Conservation (phyloP, 2,329 filamentous ascomycete species). For the Fusarium sp. region DNA sequence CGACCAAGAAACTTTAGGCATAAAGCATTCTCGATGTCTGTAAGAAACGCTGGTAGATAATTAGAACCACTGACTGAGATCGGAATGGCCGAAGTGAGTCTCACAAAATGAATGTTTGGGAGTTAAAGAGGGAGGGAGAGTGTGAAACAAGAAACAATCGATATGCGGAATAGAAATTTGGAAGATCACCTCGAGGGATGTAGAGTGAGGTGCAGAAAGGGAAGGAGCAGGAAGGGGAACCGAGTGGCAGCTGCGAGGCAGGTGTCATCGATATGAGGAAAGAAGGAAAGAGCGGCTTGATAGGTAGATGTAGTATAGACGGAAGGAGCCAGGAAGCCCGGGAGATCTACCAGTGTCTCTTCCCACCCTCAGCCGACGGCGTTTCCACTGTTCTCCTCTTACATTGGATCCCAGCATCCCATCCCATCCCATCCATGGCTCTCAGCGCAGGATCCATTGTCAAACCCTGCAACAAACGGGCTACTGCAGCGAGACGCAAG, state of each 20-base stretch:
- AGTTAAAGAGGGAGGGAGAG: conserved; percentile 10
- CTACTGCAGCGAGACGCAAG: conserved; percentile 35
- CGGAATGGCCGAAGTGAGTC: conserved; percentile 23
- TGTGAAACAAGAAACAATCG: not conserved
- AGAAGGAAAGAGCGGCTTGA: conserved; percentile 15
- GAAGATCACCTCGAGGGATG: conserved; percentile 17
- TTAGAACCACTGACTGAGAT: conserved; percentile 7
- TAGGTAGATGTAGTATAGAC: conserved; percentile 27
- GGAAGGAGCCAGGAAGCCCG: conserved; percentile 3
- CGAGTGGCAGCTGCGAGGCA: conserved; percentile 6
- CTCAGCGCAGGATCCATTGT: conserved; percentile 16
- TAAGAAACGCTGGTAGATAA: conserved; percentile 11
- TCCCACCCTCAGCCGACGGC: conserved; percentile 24
- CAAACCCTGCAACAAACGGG: conserved; percentile 38
- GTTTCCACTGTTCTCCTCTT: conserved; percentile 29
- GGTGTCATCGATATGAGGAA: conserved; percentile 12
- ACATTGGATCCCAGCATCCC: not conserved
- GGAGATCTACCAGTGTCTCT: conserved; percentile 23
- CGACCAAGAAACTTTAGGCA: conserved; percentile 18
- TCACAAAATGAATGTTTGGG: conserved; percentile 15
- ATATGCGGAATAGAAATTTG: conserved; percentile 23
- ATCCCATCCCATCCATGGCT: not conserved
- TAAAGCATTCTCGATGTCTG: conserved; percentile 17
- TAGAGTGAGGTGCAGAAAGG: not conserved
- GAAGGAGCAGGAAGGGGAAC: not conserved